Evolutionary conservation across 2,329 filamentous ascomycete genomes (phyloP).

Genomic region (Apiospora hydei): DNA sequence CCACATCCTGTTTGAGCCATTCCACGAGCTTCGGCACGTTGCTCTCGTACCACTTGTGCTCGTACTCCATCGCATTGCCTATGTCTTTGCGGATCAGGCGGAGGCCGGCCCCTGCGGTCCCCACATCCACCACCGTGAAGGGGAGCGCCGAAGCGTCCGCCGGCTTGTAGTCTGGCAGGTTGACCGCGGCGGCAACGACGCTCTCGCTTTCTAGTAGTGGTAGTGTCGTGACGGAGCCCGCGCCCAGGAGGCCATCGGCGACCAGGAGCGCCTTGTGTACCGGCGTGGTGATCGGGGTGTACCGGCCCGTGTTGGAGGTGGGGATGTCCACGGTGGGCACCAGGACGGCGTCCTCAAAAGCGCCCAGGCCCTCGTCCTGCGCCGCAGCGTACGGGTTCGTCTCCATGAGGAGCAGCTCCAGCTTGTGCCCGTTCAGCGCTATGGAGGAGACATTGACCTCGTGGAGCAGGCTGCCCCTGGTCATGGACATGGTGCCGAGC

Average conservation of each 20-base stretch:
- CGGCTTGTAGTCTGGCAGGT: conserved; percentile 57
- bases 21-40: conserved; percentile 69
- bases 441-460: conserved; percentile 71
- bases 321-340: conserved; percentile 78
- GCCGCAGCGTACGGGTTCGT: conserved; percentile 55
- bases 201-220: conserved; percentile 47
- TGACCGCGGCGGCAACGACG: conserved; percentile 62
- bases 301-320: conserved; percentile 67
- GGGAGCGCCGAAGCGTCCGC: conserved; percentile 46
- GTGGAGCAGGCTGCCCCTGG: conserved; percentile 54
- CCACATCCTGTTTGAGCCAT: conserved; percentile 67
- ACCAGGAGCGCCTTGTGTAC: conserved; percentile 84
- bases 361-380: conserved; percentile 49
- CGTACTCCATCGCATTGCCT: conserved; percentile 73
- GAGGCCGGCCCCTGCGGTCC: conserved; percentile 68
- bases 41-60: conserved; percentile 76
- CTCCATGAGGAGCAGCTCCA: conserved; percentile 70
- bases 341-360: conserved; percentile 71
- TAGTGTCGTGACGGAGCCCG: conserved; percentile 59
- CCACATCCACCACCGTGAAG: conserved; percentile 69
- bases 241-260: conserved; percentile 74
- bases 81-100: conserved; percentile 72
- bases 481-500: conserved; percentile 49
- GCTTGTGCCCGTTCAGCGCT: conserved; percentile 63
- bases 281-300: conserved; percentile 76